Evolutionary conservation across 768 basidiomycete genomes (phyloP), one percentile per base, ranked within the genome.

Genomic region (Lactarius quietus): DNA sequence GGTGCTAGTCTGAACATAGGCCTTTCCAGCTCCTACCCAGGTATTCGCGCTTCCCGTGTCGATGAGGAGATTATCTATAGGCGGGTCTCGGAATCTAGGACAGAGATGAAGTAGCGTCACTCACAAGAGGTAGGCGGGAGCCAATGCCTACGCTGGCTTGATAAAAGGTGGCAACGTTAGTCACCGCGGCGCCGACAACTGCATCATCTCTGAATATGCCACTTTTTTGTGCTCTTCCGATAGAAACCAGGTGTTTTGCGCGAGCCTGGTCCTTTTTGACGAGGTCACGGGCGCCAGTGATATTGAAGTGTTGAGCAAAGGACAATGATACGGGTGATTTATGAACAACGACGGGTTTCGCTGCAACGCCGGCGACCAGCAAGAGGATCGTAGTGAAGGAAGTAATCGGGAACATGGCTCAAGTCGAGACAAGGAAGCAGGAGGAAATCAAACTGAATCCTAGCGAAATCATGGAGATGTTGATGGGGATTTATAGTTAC

Each of bases 241-340:
- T 78, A 1, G 75, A 75, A 55, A 77, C 78, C 59, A 87, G 68
- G 35, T 75, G 73, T 64, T 77, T 70, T 26, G 81, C 82, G 66
- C 86, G 80, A 38, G 78, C 76, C 65, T 82, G 78, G 71, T 87
- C 86, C 64, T 78, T 78, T 55, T 78, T 71, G 23, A 86, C 63
- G 55, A 89, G 74, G 62, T 82, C 83, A 68, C 10, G 36, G 10
- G 10, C 36, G 36, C 36, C 36, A 12, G 6, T n/a, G 8, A 9
- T 36, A 2, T 36, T 76, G 75, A 38, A 20, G 80, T 70, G 68
- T 83, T 82, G 18, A 38, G 38, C 38, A 15, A 38, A 3, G 38
- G 14, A 15, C 38, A 38, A 38, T 38, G 14, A 15, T 12, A 38
- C 38, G 3, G 15, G 38, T 38, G 38, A 10, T 38, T 38, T 15